A percentile compares a stretch with the other conserved stretches of the same genome.
phyloP scores from a whole-genome alignment of 371 early-diverging fungal species.

The Mortierella sp. region DNA sequence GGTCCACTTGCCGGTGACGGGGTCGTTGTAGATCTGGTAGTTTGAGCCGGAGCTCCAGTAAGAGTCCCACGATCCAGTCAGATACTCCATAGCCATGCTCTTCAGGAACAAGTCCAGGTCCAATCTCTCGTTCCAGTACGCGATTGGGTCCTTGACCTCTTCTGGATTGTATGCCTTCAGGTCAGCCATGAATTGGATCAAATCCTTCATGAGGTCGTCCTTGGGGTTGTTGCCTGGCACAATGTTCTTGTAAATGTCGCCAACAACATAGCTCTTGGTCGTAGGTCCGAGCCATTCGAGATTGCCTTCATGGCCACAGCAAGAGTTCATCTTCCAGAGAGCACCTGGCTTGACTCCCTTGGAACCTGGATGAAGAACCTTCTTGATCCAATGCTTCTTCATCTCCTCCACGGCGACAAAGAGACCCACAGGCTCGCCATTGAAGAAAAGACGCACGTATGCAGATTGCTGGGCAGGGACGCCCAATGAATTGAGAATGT shows the following conservation, averaged over 20 bases:
- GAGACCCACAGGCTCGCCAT: conserved; percentile 35
- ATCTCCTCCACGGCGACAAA: conserved; percentile 48
- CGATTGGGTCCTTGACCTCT: conserved; percentile 33
- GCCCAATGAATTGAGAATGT: conserved; percentile 56
- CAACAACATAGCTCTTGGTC: conserved; percentile 22
- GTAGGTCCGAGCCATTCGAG: conserved; percentile 45
- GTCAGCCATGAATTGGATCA: conserved; percentile 57
- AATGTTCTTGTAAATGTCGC: conserved; percentile 42
- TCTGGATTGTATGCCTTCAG: conserved; percentile 50
- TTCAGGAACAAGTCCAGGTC: conserved; percentile 60
- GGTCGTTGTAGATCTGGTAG: conserved; percentile 63
- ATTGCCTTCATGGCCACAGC: conserved; percentile 27
- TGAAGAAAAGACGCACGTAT: conserved; percentile 49
- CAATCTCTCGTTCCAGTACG: conserved; percentile 54
- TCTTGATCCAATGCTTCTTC: conserved; percentile 48
- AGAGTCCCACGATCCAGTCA: conserved; percentile 43
- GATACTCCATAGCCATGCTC: conserved; percentile 47
- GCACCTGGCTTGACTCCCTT: conserved; percentile 29
- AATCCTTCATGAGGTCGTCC: conserved; percentile 31
- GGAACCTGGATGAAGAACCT: conserved; percentile 31
- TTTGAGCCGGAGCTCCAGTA: conserved; percentile 55
- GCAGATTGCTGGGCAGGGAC: conserved; percentile 58
- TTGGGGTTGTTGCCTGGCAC: conserved; percentile 34
- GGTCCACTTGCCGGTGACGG: conserved; percentile 59
- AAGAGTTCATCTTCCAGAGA: conserved; percentile 50